Evolutionary conservation across 2,329 filamentous ascomycete genomes (phyloP), one percentile per base, ranked within the genome.

Genomic region (Scedosporium minutisporum): DNA sequence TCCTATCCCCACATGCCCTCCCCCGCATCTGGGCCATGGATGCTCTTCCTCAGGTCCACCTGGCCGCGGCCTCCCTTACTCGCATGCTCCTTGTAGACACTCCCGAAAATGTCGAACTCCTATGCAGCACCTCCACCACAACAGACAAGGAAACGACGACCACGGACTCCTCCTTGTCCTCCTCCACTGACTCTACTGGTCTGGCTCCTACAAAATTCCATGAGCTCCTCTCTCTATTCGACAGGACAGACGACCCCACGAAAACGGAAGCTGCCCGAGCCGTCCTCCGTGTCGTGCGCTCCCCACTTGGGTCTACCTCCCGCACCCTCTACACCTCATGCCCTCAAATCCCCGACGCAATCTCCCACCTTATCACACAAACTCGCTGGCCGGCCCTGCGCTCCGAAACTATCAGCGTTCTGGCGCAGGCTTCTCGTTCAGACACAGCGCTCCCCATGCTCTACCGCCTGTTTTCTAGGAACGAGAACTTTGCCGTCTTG

Each of bases 331-430:
- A 84, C 70, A 62, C 69, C 1, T 70, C 69, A 25, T 80, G 85
- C 68, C 18, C 23, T 16, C 65, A 73, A 21, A 69, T 85, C 12
- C 67, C 71, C 14, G 68, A 72, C 6, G 73, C 78, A 0, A 74
- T 88, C 6, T 69, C 76, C 1, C 83, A 80, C 66, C 77, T 87
- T 27, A 74, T 85, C 25, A 78, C 75, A 1, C 85, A 87, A 68
- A 73, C 71, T 3, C 85, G 83, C 65, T 87, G 84, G 77, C 82
- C 83, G 0, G 76, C 80, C 1, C 74, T 88, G 2, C 77, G 82
- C 18, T 85, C 83, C 46, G 85, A 88, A 68, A 78, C 80, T 2
- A 83, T 84, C 79, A 87, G 87, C 65, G 79, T 85, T 5, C 77
- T 86, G 60, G 85, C 85, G 2, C 77, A 87, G 41, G 82, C 87